Evolutionary conservation across 805 yeast species (phyloP).

Genomic region (Starmerella potacharoeniae): DNA sequence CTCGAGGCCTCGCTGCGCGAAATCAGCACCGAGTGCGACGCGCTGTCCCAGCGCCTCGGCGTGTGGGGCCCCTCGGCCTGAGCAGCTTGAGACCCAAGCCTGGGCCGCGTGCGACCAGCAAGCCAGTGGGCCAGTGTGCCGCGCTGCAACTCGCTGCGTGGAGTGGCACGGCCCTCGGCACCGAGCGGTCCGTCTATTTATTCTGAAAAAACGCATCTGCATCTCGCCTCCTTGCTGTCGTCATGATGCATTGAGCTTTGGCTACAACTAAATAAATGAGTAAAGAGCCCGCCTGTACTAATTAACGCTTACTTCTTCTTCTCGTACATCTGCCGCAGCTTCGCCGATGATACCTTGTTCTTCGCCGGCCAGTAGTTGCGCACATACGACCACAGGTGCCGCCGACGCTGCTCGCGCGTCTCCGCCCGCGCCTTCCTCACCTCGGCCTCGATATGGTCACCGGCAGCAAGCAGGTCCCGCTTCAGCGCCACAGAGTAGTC

Average conservation of each 20-base stretch:
- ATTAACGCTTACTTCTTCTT: constrained; percentile 21
- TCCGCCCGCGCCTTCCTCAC: constrained; percentile 26
- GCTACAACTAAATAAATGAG: no score
- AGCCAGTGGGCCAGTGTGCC: no score
- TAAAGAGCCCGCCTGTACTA: no score
- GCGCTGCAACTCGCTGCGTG: no score
- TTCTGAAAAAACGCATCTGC: neutral
- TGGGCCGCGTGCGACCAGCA: no score
- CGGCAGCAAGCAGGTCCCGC: constrained; percentile 57
- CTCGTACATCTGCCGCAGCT: constrained; percentile 63
- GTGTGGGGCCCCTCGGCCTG: constrained; percentile 32
- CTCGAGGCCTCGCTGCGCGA: constrained; percentile 50
- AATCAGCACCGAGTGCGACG: constrained; percentile 35
- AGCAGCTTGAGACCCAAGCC: no score
- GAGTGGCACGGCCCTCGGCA: no score
- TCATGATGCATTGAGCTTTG: no score
- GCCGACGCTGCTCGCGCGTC: constrained; percentile 34
- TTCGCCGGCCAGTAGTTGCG: constrained; percentile 78
- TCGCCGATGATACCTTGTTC: constrained; percentile 43
- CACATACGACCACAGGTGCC: constrained; percentile 77
- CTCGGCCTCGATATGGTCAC: constrained; percentile 49
- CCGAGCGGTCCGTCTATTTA: neutral
- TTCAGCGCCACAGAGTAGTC: constrained; percentile 68
- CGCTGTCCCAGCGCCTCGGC: constrained; percentile 44
- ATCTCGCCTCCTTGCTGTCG: neutral